A percentile compares a stretch with the other conserved stretches of the same genome.
phyloP scores from a whole-genome alignment of 177 flowering plant species.

The Vitis hybrid region DNA sequence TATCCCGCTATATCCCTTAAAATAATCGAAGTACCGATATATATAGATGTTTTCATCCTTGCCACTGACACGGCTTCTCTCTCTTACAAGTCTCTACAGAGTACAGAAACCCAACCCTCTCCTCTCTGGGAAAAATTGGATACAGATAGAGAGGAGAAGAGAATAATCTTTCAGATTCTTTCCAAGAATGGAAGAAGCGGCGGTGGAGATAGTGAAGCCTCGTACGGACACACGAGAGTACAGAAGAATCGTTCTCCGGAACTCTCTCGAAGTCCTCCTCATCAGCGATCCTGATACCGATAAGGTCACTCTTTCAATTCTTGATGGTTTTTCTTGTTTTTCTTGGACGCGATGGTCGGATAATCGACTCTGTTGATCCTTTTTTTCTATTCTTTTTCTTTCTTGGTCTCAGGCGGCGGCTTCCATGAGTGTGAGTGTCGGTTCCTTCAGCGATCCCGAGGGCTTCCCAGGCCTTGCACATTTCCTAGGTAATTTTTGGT shows the following conservation, averaged over 20 bases:
- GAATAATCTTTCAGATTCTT: too few species aligned
- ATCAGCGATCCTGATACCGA: conserved; percentile 79
- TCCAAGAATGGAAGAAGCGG: conserved; percentile 20
- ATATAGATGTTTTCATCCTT: too few species aligned
- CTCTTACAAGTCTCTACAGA: too few species aligned
- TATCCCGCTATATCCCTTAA: too few species aligned
- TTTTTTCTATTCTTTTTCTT: neutral
- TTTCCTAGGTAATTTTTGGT: conserved; percentile 69
- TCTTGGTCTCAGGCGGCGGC: conserved; percentile 68
- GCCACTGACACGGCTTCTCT: too few species aligned
- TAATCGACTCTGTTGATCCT: neutral
- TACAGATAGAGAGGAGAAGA: too few species aligned
- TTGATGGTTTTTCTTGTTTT: neutral
- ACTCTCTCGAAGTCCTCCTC: conserved; percentile 64
- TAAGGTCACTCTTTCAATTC: conserved; percentile 37
- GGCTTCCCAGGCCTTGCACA: conserved; percentile 98
- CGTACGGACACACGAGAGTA: conserved; percentile 65
- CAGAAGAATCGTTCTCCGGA: conserved; percentile 53
- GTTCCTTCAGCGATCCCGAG: conserved; percentile 80
- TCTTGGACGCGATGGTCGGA: neutral
- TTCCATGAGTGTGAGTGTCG: conserved; percentile 84
- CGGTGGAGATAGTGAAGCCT: conserved; percentile 52
- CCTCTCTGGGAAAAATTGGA: too few species aligned
- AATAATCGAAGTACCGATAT: too few species aligned
- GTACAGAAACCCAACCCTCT: too few species aligned